Evolutionary conservation across 2,329 filamentous ascomycete species (phyloP).

Genomic region (Magnaporthales sp.): DNA sequence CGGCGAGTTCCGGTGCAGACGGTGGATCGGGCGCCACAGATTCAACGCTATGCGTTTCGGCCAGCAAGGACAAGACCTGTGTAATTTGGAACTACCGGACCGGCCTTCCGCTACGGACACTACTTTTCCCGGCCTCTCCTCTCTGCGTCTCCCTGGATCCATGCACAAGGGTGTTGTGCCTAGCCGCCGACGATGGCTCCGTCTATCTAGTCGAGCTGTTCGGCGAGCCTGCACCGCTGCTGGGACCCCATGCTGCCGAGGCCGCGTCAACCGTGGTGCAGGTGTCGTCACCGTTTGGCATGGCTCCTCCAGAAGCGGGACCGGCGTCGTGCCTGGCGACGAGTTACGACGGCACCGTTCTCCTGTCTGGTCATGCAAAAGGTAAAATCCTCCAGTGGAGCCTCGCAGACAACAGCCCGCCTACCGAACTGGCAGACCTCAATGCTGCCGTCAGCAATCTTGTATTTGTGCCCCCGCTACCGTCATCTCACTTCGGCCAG

Average conservation of each 20-base stretch:
- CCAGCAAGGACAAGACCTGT: conserved; percentile 78
- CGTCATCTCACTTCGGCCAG: conserved; percentile 25
- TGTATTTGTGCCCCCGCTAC: conserved; percentile 56
- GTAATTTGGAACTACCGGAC: conserved; percentile 89
- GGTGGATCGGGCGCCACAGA: conserved; percentile 22
- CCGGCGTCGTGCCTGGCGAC: conserved; percentile 59
- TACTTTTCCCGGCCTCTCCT: conserved; percentile 68
- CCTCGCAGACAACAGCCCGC: conserved; percentile 59
- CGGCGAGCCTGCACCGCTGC: conserved; percentile 36
- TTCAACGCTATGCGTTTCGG: conserved; percentile 76
- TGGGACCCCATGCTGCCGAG: conserved; percentile 43
- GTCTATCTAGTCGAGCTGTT: conserved; percentile 73
- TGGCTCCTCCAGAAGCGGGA: conserved; percentile 55
- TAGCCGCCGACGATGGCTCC: conserved; percentile 71
- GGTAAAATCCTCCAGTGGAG: conserved; percentile 80
- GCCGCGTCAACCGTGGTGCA: conserved; percentile 50
- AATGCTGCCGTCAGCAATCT: conserved; percentile 80
- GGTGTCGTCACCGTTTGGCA: conserved; percentile 42
- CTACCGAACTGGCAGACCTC: conserved; percentile 59
- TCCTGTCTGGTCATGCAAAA: conserved; percentile 73
- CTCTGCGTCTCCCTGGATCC: conserved; percentile 71
- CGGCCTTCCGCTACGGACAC: conserved; percentile 68
- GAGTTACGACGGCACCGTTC: conserved; percentile 71
- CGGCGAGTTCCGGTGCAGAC: conserved; percentile 18
- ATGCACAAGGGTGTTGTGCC: conserved; percentile 73